Percentiles rank a stretch among this genome's conserved stretches.
These are phyloP conservation scores for Glarea lozoyensis DNA, from an alignment of 495 filamentous ascomycete genomes.

Conservation along the genomic window DNA sequence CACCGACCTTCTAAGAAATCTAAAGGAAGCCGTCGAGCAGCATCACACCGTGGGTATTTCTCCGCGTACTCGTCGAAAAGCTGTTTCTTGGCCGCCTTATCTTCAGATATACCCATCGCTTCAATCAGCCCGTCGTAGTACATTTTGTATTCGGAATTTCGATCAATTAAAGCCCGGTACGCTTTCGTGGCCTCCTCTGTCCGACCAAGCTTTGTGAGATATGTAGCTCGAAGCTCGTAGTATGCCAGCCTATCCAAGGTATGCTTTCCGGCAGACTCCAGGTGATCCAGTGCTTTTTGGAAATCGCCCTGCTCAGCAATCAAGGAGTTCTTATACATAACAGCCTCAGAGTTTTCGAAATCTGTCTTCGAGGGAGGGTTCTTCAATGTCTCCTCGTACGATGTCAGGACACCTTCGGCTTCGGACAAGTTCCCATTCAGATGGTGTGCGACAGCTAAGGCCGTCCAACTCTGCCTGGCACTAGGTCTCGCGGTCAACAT, in stretches of 20 bases:
- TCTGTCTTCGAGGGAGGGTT: constrained; percentile 64
- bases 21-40: constrained; percentile 75
- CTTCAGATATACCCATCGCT: constrained; percentile 54
- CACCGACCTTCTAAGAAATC: constrained; percentile 83
- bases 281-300: constrained; percentile 75
- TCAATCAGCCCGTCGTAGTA: constrained; percentile 76
- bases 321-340: constrained; percentile 90
- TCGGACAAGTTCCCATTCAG: constrained; percentile 72
- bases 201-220: constrained; percentile 66
- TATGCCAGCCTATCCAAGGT: constrained; percentile 81
- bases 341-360: constrained; percentile 86
- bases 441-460: constrained; percentile 85
- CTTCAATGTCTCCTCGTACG: constrained; percentile 88
- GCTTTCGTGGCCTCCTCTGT: constrained; percentile 77
- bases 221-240: constrained; percentile 80
- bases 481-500: constrained; percentile 79
- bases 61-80: constrained; percentile 76
- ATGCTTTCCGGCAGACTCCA: constrained; percentile 65
- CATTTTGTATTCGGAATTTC: constrained; percentile 77
- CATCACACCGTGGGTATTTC: constrained; percentile 76
- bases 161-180: constrained; percentile 69
- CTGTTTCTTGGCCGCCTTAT: constrained; percentile 52
- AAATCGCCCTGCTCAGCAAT: constrained; percentile 81
- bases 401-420: constrained; percentile 84
- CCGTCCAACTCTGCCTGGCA: constrained; percentile 90